phyloP scores from a whole-genome alignment of 371 early-diverging fungal species.

The Circinella umbellata region DNA sequence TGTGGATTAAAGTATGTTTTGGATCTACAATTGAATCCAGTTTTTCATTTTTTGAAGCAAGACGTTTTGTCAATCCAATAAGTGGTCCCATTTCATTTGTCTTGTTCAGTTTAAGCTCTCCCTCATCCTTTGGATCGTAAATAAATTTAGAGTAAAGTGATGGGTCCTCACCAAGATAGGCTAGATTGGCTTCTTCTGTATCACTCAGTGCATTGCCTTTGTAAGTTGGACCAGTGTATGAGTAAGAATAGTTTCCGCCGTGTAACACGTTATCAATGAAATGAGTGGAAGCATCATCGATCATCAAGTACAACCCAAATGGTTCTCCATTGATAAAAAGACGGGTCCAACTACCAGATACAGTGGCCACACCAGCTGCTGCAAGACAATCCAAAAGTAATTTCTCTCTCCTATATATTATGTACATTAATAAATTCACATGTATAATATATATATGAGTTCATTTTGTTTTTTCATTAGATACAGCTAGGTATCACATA shows the following conservation, averaged over 20 bases:
- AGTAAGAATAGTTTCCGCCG: conserved; percentile 22
- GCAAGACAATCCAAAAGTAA: conserved; percentile 46
- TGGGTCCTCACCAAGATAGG: conserved; percentile 40
- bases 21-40: conserved; percentile 26
- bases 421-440: no score
- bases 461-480: no score
- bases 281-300: conserved; percentile 51
- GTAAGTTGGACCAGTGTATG: conserved; percentile 26
- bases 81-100: conserved; percentile 18
- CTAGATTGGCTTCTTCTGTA: conserved; percentile 30
- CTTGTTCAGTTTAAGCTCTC: conserved; percentile 23
- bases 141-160: conserved; percentile 30
- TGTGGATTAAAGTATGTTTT: conserved; percentile 37
- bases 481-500: no score
- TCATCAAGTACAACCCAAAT: conserved; percentile 53
- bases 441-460: no score
- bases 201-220: conserved; percentile 35
- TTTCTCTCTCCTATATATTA: conserved; percentile 41
- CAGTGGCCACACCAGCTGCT: conserved; percentile 51
- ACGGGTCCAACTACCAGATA: conserved; percentile 50
- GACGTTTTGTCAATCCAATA: conserved; percentile 22
- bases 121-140: conserved; percentile 37
- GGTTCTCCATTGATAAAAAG: conserved; percentile 47
- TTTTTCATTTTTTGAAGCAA: conserved; percentile 2
- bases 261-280: conserved; percentile 44